phyloP scores from a whole-genome alignment of 2,329 filamentous ascomycete species.

The Phialophora verrucosa region DNA sequence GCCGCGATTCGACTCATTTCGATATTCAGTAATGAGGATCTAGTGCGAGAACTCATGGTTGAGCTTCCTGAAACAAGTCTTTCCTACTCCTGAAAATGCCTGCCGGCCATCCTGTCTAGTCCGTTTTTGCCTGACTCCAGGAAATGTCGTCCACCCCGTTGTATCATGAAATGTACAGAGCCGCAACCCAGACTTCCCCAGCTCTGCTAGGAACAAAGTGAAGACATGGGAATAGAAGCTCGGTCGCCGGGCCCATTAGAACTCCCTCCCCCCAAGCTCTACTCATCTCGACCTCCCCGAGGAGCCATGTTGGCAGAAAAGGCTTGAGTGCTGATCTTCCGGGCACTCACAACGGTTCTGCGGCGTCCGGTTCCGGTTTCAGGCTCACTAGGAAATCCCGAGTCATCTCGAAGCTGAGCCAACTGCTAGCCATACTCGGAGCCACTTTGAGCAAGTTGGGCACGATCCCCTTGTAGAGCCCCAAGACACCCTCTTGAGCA shows the following conservation, averaged over 20 bases:
- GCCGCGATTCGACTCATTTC: neutral
- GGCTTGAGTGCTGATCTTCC: neutral
- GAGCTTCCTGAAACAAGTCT: constrained; percentile 7
- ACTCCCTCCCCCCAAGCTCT: neutral
- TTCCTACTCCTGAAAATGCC: constrained; percentile 27
- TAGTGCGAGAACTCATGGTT: constrained; percentile 10
- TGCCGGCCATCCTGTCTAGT: constrained; percentile 24
- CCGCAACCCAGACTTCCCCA: constrained; percentile 5
- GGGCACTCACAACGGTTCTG: constrained; percentile 33
- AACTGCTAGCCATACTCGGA: constrained; percentile 97
- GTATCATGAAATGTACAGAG: constrained; percentile 27
- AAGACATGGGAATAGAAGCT: neutral
- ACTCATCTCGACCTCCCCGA: neutral
- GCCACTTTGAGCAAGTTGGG: constrained; percentile 97
- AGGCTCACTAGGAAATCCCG: constrained; percentile 75
- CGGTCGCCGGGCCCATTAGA: neutral
- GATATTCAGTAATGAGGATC: constrained; percentile 6
- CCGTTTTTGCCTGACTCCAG: constrained; percentile 19
- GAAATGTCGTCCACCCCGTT: constrained; percentile 23
- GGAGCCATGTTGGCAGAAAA: neutral
- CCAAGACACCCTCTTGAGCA: constrained; percentile 78
- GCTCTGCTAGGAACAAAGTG: constrained; percentile 6
- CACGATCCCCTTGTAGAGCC: constrained; percentile 93
- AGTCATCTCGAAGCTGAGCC: constrained; percentile 95
- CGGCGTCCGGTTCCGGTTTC: constrained; percentile 27